Conservation (phyloP, 768 basidiomycete species). For the Calocera viscosa region DNA sequence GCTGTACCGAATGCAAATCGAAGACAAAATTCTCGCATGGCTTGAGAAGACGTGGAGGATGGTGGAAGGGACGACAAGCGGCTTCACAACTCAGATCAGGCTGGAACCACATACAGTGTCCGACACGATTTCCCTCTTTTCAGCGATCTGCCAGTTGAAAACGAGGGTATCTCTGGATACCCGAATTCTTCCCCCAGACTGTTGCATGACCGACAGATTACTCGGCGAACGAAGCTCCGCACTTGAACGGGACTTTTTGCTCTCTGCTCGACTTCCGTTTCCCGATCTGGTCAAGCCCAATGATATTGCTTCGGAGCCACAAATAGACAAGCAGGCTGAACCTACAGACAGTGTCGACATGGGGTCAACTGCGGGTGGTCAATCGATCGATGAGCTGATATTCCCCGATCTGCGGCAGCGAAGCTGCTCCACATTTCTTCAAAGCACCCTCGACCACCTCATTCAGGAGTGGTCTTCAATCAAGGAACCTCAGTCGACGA, state of each 20-base stretch:
- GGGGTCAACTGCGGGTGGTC: background rate
- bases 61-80: constrained; percentile 31
- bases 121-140: constrained; percentile 54
- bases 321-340: constrained; percentile 32
- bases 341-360: background rate
- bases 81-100: constrained; percentile 28
- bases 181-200: constrained; percentile 54
- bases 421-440: constrained; percentile 47
- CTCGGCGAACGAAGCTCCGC: constrained; percentile 44
- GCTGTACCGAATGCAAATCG: constrained; percentile 71
- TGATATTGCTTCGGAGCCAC: constrained; percentile 31
- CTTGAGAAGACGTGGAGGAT: constrained; percentile 57
- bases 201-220: constrained; percentile 47
- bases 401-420: constrained; percentile 23
- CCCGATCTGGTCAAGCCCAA: background rate
- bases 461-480: constrained; percentile 36
- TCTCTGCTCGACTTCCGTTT: constrained; percentile 46
- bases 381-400: constrained; percentile 13
- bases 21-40: constrained; percentile 78
- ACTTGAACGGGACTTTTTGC: constrained; percentile 56
- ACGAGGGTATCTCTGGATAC: constrained; percentile 37
- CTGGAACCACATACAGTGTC: constrained; percentile 40
- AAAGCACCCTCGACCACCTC: constrained; percentile 48
- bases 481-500: constrained; percentile 27
- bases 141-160: constrained; percentile 47